Conservation (phyloP, 768 basidiomycete species). For the Trametes sanguinea region DNA sequence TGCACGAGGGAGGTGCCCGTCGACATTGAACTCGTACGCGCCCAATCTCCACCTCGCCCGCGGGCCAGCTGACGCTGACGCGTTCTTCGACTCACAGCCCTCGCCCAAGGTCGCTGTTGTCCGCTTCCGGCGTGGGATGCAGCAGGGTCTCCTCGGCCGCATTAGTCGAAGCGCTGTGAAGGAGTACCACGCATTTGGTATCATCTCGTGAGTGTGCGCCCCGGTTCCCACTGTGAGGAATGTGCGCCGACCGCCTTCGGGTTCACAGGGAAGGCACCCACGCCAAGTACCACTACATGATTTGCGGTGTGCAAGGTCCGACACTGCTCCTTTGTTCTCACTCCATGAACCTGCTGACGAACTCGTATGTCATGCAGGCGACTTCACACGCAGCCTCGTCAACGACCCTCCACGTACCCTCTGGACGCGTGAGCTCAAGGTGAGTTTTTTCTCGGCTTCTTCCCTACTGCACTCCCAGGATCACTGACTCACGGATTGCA, state of each 20-base stretch:
- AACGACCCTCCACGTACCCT: conserved; percentile 65
- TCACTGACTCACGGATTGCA: conserved; percentile 4
- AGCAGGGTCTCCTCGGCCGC: conserved; percentile 75
- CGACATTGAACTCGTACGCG: conserved; percentile 71
- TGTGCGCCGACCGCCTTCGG: not conserved
- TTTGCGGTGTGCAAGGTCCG: conserved; percentile 68
- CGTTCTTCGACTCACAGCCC: conserved; percentile 47
- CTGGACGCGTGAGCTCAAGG: conserved; percentile 84
- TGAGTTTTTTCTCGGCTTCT: conserved; percentile 29
- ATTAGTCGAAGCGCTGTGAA: conserved; percentile 71
- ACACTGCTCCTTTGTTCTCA: not conserved
- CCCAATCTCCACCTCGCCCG: not conserved
- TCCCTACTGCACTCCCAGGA: not conserved
- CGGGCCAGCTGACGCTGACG: conserved; percentile 5
- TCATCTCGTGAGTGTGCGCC: conserved; percentile 57
- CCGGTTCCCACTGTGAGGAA: conserved; percentile 16
- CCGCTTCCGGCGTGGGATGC: conserved; percentile 82
- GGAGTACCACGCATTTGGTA: conserved; percentile 85
- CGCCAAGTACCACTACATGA: conserved; percentile 78
- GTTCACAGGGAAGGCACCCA: conserved; percentile 62
- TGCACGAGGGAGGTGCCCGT: conserved; percentile 72
- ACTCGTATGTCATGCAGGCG: conserved; percentile 40
- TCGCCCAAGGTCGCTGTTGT: conserved; percentile 79
- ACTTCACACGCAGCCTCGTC: conserved; percentile 76
- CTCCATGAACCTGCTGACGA: conserved; percentile 23